Conservation (phyloP, 1,284 basidiomycete species). For the Sporisorium iseilematis-ciliati region DNA sequence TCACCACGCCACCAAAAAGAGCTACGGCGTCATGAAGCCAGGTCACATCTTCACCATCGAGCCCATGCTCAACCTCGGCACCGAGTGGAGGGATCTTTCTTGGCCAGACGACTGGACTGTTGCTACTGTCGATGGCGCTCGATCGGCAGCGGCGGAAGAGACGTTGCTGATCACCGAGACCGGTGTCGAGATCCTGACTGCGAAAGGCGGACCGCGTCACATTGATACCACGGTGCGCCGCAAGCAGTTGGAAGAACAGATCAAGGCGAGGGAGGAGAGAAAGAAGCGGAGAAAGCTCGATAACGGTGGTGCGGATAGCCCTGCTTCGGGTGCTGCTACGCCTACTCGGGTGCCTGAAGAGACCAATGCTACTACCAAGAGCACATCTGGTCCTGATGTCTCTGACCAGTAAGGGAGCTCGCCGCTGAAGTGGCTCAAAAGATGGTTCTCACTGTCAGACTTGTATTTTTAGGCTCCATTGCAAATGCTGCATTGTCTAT, state of each 20-base stretch:
- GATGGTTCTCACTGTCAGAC: background rate
- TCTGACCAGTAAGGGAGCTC: slow-evolving; percentile 18
- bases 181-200: slow-evolving; percentile 68
- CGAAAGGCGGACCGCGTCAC: slow-evolving; percentile 59
- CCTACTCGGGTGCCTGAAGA: slow-evolving; percentile 38
- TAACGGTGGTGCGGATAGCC: slow-evolving; percentile 18
- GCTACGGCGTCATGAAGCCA: slow-evolving; percentile 67
- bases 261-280: slow-evolving; percentile 39
- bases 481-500: background rate
- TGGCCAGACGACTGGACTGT: slow-evolving; percentile 70
- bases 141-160: slow-evolving; percentile 67
- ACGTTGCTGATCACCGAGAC: slow-evolving; percentile 66
- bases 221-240: slow-evolving; percentile 65
- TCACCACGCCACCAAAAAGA: slow-evolving; percentile 73
- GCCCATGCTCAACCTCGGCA: slow-evolving; percentile 68
- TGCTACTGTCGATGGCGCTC: slow-evolving; percentile 61
- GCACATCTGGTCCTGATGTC: slow-evolving; percentile 16
- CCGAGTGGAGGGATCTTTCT: slow-evolving; percentile 59
- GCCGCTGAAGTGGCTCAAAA: too few relatives aligned
- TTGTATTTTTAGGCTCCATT: slow-evolving; percentile 17
- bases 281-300: slow-evolving; percentile 49
- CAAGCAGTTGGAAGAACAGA: slow-evolving; percentile 39
- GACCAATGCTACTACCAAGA: slow-evolving; percentile 37
- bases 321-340: slow-evolving; percentile 36
- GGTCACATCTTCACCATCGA: slow-evolving; percentile 68